Conservation (phyloP, 768 basidiomycete species). For the Termitomyces sp. region DNA sequence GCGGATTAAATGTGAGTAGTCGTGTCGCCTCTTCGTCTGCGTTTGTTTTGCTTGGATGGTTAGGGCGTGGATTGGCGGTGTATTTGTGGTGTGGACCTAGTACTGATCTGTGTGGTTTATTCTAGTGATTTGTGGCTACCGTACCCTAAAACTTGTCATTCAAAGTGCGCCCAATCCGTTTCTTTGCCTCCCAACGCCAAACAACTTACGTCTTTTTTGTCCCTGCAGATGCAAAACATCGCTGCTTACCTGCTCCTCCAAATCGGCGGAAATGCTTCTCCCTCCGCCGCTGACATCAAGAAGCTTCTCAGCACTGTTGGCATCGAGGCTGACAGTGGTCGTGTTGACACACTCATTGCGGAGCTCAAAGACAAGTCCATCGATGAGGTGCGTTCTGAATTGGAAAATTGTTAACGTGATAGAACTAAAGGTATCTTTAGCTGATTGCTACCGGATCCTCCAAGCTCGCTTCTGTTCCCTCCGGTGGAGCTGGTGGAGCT, state of each 20-base stretch:
- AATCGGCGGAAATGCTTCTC: slow-evolving; percentile 87
- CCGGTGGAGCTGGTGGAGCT: slow-evolving; percentile 79
- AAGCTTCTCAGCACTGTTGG: slow-evolving; percentile 83
- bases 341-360: slow-evolving; percentile 78
- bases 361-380: slow-evolving; percentile 92
- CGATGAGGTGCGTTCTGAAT: slow-evolving; percentile 55
- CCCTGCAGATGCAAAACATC: slow-evolving; percentile 78
- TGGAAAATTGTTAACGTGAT: slow-evolving; percentile 13
- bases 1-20: slow-evolving; percentile 78
- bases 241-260: slow-evolving; percentile 98
- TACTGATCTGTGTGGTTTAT: slow-evolving; percentile 9
- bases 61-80: neutral
- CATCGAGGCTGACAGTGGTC: slow-evolving; percentile 83
- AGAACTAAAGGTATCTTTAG: slow-evolving; percentile 32
- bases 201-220: neutral
- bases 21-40: slow-evolving; percentile 23
- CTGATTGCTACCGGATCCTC: slow-evolving; percentile 89
- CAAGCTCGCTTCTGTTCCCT: slow-evolving; percentile 97
- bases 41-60: neutral
- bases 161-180: slow-evolving; percentile 39
- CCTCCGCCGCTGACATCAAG: slow-evolving; percentile 85
- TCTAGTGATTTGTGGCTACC: slow-evolving; percentile 93
- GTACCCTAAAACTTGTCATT: slow-evolving; percentile 36
- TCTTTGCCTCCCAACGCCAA: neutral
- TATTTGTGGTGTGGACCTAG: neutral